Base-by-base conservation (phyloP, 768 basidiomycete species). In the Suillus variegatus region DNA sequence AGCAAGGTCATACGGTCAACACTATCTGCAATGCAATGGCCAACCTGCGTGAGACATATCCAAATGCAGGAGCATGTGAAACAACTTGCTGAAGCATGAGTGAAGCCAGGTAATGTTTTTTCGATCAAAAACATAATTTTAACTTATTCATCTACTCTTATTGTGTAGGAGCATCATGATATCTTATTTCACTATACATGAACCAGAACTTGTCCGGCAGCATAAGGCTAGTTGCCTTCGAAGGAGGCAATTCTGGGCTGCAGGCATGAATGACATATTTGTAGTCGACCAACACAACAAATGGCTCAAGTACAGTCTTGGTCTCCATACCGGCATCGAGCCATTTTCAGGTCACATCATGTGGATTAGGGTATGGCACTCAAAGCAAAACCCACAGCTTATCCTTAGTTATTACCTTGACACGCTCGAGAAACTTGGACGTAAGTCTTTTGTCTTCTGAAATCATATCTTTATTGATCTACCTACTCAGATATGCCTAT, bases 271-370 rank as follows among this genome's bases (percentile, higher is more conserved):
- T 52, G 79, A 84, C 55, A 32, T 81, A 0, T 71, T 73, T 66
- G 62, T 71, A 7, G 62, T 77, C n/a, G 80, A 85, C 62, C 83
- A 85, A 66, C 82, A 85, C 65, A 79, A 85, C 65, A 85, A 85
- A 62, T 83, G 78, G 79, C 69, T 71, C 43, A 66, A 69, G 7
- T 82, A 78, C 67, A 77, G 80, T 0, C 71, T 84, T 0, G 71
- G 66, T 41, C 68, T 80, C 1, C 80, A 84, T 70, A 64, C 28
- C 3, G 28, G 28, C 28, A 28, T 41, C 4, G 14, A 41, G 40
- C 40, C 14, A 41, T 41, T 41, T 14, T 41, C 40, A 41, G 40
- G 40, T 13, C 14, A 5, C 40, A 41, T 41, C 14, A 41, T 41
- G 40, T 41, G 40, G 40, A 41, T 41, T 13, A 41, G 40, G 6